Conservation (phyloP, 2,329 filamentous ascomycete genomes). For the Colletotrichum sp. region DNA sequence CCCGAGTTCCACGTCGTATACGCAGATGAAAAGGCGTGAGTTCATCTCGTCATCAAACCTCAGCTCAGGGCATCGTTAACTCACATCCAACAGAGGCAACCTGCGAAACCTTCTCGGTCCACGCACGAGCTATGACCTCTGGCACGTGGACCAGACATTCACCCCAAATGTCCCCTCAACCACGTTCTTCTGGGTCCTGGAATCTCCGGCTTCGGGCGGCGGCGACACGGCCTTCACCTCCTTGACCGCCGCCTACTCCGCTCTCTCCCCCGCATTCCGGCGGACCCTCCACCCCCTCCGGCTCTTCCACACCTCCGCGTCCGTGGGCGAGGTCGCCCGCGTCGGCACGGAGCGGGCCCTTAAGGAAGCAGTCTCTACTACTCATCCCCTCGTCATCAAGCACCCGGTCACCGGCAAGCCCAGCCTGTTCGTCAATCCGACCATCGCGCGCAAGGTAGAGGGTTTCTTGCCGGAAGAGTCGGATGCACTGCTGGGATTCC, state of each 20-base stretch:
- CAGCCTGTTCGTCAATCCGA: conserved; percentile 32
- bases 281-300: neutral
- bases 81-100: conserved; percentile 24
- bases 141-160: conserved; percentile 38
- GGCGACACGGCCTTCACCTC: conserved; percentile 35
- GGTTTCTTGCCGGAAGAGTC: conserved; percentile 35
- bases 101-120: conserved; percentile 30
- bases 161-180: conserved; percentile 34
- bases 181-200: conserved; percentile 37
- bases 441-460: conserved; percentile 31
- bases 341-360: conserved; percentile 31
- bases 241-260: conserved; percentile 31
- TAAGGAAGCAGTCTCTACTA: conserved; percentile 31
- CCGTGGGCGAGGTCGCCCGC: conserved; percentile 31
- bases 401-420: conserved; percentile 33
- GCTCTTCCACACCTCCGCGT: conserved; percentile 27
- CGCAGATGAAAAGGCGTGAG: conserved; percentile 32
- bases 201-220: conserved; percentile 26
- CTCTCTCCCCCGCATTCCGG: conserved; percentile 31
- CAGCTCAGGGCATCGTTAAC: neutral
- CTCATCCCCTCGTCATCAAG: conserved; percentile 31
- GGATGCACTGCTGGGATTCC: conserved; percentile 28
- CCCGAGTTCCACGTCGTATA: conserved; percentile 37
- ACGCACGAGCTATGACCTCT: conserved; percentile 32
- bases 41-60: neutral